A percentile compares a stretch with the other conserved stretches of the same genome.
Evolutionary conservation across 2,329 filamentous ascomycete species (phyloP).

Genomic region (Aspergillus sp.): DNA sequence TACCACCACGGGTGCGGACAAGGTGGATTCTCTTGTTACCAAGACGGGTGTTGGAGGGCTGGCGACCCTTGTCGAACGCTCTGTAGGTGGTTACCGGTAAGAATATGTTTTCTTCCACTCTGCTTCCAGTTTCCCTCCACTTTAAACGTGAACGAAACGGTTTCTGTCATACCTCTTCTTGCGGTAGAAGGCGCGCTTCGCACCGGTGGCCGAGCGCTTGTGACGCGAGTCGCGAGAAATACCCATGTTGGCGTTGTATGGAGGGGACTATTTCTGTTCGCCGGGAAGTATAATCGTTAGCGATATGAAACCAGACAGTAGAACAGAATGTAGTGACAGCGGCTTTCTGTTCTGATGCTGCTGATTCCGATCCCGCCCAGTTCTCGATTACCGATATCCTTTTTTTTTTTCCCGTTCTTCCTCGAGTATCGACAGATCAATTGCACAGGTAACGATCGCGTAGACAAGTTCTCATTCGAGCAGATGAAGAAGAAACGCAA

Average conservation of each 20-base stretch:
- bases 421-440: not conserved
- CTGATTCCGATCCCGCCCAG: constrained; percentile 5
- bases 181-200: constrained; percentile 90
- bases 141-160: not conserved
- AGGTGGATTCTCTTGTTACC: constrained; percentile 93
- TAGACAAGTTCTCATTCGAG: not conserved
- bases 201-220: constrained; percentile 98
- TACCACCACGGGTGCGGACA: constrained; percentile 94
- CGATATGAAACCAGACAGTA: constrained; percentile 7
- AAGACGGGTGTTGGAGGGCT: constrained; percentile 99
- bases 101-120: constrained; percentile 39
- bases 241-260: constrained; percentile 86
- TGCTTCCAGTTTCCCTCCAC: not conserved
- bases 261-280: constrained; percentile 31
- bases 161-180: constrained; percentile 50
- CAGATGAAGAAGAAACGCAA: not conserved
- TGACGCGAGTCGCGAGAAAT: constrained; percentile 99
- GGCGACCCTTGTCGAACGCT: constrained; percentile 99
- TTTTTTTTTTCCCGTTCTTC: not conserved
- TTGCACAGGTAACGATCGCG: not conserved
- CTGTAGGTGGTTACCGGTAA: constrained; percentile 62
- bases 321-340: constrained; percentile 2
- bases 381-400: not conserved
- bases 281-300: constrained; percentile 3
- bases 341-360: constrained; percentile 4